phyloP scores from a whole-genome alignment of 257 asterid species.

The Ehretia macrophylla region DNA sequence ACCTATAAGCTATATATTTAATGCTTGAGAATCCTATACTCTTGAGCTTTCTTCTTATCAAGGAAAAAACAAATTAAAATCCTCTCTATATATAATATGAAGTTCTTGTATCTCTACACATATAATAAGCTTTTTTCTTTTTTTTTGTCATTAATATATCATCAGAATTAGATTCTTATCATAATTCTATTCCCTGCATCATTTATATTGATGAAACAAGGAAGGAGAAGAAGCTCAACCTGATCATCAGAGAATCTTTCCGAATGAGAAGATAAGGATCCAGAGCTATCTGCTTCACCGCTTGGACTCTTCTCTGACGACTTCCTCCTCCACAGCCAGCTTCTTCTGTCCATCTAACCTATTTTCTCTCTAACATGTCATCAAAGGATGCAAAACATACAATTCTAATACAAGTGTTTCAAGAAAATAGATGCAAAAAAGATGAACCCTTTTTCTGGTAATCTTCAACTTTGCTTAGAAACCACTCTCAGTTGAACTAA shows the following conservation, averaged over 20 bases:
- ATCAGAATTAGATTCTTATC: too few relatives aligned
- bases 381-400: neutral
- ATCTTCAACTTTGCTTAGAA: constrained; percentile 22
- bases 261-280: constrained; percentile 72
- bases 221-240: constrained; percentile 26
- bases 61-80: too few relatives aligned
- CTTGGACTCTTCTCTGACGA: constrained; percentile 73
- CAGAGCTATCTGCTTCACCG: constrained; percentile 91
- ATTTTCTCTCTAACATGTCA: constrained; percentile 3
- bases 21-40: too few relatives aligned
- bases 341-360: constrained; percentile 68
- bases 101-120: too few relatives aligned
- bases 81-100: too few relatives aligned
- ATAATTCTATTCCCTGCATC: too few relatives aligned
- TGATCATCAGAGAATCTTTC: constrained; percentile 91
- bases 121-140: too few relatives aligned
- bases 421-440: neutral
- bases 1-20: too few relatives aligned
- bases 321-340: constrained; percentile 92
- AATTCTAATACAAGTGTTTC: neutral
- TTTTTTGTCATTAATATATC: too few relatives aligned
- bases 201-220: too few relatives aligned
- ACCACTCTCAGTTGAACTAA: constrained; percentile 20
- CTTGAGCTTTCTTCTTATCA: too few relatives aligned
- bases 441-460: neutral